Evolutionary conservation across 257 asterid species (phyloP), one percentile per base, ranked within the genome.

Genomic region (Asclepias syriaca): DNA sequence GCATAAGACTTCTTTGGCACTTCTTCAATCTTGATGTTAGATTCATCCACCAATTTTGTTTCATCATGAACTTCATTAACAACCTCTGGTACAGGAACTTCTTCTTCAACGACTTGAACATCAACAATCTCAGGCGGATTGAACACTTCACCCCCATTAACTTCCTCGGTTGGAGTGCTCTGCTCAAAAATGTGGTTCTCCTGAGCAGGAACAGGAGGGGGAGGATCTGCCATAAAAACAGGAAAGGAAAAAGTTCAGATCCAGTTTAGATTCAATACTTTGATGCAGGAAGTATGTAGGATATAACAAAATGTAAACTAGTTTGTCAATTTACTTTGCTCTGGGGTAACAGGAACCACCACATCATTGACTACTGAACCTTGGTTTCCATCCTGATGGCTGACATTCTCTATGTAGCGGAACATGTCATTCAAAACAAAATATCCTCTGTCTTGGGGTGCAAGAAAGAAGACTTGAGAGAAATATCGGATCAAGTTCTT

Each of bases 401-500:
- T 22, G 27, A 59, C 81, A 71, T 68, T 76, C 34, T 84, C 85
- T 77, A 94, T 75, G 68, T 87, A 91, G 29, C 97, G 86, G 66
- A 95, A 85, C 71, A 95, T 85, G 80, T 95, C 99, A 56, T 91
- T 95, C 88, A 91, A 75, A 75, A 95, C 99, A 86, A 87, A 95
- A 84, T 84, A 95, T 37, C 99, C 99, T 60, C 73, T 84, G 65
- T 90, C 97, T 77, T 95, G 99, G 51, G 99, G 98, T 19, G 99
- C 99, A 57, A 95, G 96, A 81, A 91, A 95, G 88, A 95, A 95
- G 40, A 87, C 69, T 70, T 95, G 99, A 27, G 96, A 75, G 80
- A 95, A 95, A 75, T 88, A 84, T 60, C 80, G 81, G 64, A 76
- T 79, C 76, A 81, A 70, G 70, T 79, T 77, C 65, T 84, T 80